phyloP scores from a whole-genome alignment of 139 green algal genomes.

The Ostreobium quekettii region DNA sequence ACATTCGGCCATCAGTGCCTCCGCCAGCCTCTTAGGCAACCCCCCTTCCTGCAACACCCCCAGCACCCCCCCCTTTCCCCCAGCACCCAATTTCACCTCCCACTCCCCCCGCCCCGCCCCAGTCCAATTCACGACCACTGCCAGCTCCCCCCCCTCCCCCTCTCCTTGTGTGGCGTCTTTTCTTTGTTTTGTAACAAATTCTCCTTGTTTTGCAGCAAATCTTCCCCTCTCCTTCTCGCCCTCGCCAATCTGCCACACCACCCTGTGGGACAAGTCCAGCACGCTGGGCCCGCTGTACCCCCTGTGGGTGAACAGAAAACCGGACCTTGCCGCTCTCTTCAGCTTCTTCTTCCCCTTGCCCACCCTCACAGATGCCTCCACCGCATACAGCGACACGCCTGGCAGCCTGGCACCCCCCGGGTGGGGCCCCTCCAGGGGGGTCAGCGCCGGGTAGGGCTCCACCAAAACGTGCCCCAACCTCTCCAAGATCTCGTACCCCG shows the following conservation, averaged over 20 bases:
- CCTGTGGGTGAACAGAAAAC: conserved; percentile 82
- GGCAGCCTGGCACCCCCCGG: conserved; percentile 35
- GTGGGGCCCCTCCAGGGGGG: conserved; percentile 63
- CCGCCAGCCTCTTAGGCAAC: conserved; percentile 58
- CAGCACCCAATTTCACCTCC: conserved; percentile 35
- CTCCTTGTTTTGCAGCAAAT: background rate
- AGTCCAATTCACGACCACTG: conserved; percentile 57
- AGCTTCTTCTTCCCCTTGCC: conserved; percentile 31
- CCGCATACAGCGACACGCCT: conserved; percentile 45
- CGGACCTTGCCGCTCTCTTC: conserved; percentile 37
- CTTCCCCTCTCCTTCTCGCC: conserved; percentile 7
- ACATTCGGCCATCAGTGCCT: conserved; percentile 53
- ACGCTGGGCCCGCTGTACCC: conserved; percentile 63
- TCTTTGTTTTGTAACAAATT: no score
- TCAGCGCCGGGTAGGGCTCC: conserved; percentile 71
- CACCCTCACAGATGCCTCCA: conserved; percentile 17
- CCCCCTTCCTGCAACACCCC: conserved; percentile 41
- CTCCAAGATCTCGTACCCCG: conserved; percentile 40
- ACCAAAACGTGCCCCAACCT: conserved; percentile 51
- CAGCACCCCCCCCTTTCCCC: conserved; percentile 28
- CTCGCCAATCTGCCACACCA: conserved; percentile 18
- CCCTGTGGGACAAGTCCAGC: conserved; percentile 68
- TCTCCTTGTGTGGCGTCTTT: no score
- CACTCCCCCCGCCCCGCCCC: conserved; percentile 37
- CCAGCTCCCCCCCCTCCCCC: no score